Evolutionary conservation across 1,139 yeast genomes (phyloP).

Genomic region (Yamadazyma dushanensis): DNA sequence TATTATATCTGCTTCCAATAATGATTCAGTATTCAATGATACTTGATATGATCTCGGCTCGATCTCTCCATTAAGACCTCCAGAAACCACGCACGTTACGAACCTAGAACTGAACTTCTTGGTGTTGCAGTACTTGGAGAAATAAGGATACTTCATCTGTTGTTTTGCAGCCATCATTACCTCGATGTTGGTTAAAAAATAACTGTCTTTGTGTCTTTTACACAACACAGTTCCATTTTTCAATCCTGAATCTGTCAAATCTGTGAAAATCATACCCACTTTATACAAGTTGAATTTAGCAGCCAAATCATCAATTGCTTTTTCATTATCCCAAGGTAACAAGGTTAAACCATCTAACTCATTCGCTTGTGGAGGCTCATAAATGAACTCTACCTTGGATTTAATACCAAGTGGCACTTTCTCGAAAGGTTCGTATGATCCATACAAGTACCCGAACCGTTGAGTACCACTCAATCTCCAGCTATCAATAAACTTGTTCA

Average conservation of each 20-base stretch:
- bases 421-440: conserved; percentile 74
- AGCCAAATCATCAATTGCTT: conserved; percentile 57
- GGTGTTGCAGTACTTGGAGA: conserved; percentile 62
- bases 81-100: conserved; percentile 90
- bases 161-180: conserved; percentile 80
- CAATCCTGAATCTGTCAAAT: conserved; percentile 81
- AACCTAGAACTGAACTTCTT: conserved; percentile 83
- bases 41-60: conserved; percentile 93
- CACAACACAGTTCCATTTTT: conserved; percentile 89
- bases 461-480: conserved; percentile 93
- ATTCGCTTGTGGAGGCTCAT: conserved; percentile 88
- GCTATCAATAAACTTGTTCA: conserved; percentile 80
- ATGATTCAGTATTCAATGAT: conserved; percentile 81
- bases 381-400: conserved; percentile 90
- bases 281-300: conserved; percentile 60
- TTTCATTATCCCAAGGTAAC: conserved; percentile 60
- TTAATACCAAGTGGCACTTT: conserved; percentile 90
- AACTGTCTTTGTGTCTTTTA: conserved; percentile 90
- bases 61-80: conserved; percentile 82
- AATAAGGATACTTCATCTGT: conserved; percentile 69
- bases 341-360: conserved; percentile 84
- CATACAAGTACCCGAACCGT: conserved; percentile 82
- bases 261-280: conserved; percentile 88
- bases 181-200: conserved; percentile 84
- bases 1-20: conserved; percentile 82